These are phyloP conservation scores for Podospora comata DNA, from an alignment of 495 filamentous ascomycete species.

Conservation along the genomic window DNA sequence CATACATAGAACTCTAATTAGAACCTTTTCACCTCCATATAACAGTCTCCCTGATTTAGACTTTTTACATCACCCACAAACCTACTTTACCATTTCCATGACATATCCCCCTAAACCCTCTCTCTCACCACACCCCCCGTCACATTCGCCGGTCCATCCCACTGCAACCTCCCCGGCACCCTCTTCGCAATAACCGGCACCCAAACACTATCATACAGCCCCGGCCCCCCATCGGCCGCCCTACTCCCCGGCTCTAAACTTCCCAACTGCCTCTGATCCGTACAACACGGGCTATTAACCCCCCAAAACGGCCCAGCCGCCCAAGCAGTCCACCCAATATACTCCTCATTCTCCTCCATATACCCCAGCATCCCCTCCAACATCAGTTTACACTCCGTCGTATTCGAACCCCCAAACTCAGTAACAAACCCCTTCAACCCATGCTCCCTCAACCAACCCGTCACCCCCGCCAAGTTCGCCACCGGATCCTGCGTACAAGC, in stretches of 20 bases:
- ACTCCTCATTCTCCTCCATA: conserved; percentile 48
- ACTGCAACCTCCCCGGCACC: conserved; percentile 43
- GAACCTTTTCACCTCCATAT: too few species aligned
- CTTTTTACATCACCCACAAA: too few species aligned
- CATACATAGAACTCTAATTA: too few species aligned
- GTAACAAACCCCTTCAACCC: conserved; percentile 53
- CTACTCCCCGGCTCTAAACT: conserved; percentile 48
- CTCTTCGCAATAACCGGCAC: conserved; percentile 43
- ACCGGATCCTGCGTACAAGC: conserved; percentile 40
- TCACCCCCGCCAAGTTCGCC: conserved; percentile 42
- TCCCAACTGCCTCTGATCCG: conserved; percentile 41
- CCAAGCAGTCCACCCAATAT: conserved; percentile 55
- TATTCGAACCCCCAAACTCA: conserved; percentile 51
- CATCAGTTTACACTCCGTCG: conserved; percentile 45
- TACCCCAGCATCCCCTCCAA: conserved; percentile 47
- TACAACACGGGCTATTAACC: conserved; percentile 46
- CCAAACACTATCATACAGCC: conserved; percentile 48
- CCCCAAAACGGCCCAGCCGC: conserved; percentile 54
- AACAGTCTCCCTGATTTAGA: too few species aligned
- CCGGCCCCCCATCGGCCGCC: conserved; percentile 42
- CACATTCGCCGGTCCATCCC: conserved; percentile 36
- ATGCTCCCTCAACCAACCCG: conserved; percentile 48
- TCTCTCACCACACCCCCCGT: conserved; percentile 31
- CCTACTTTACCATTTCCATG: too few species aligned
- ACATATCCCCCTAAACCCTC: conserved; percentile 4